Base-by-base conservation (phyloP, 176 grass and related monocot genomes). In the Eragrostis nindensis region DNA sequence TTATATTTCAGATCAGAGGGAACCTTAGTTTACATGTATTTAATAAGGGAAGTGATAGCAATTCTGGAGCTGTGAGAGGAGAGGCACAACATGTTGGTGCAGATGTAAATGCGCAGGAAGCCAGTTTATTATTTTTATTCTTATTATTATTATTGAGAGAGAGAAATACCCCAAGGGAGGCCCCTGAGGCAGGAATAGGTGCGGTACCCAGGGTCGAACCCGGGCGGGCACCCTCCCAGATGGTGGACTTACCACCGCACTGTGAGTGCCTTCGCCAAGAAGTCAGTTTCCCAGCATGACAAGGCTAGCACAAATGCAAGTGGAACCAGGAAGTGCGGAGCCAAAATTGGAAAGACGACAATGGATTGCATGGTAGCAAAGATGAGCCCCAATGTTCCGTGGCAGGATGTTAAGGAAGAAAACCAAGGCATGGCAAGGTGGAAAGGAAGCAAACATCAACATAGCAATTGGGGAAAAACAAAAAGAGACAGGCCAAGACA, bases 271-370 rank as follows among this genome's bases (percentile, higher is more conserved):
- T n/a, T n/a, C n/a, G n/a, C n/a, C n/a, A n/a, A n/a, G n/a, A n/a
- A n/a, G n/a, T n/a, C n/a, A n/a, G n/a, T 85, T 72, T 5, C 17
- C 66, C 45, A 78, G 59, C 75, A 77, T 63, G 57, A 13, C 14
- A 38, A 63, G 41, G 41, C 16, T 77, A 77, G 8, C 18, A 76
- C 18, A 61, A 62, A 45, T 46, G 26, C 5, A 29, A 36, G 27
- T 62, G 41, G 14, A 62, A 44, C 17, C 25, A 56, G 40, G 26
- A 13, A 1, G 27, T 36, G 60, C 9, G 7, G 11, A 66, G 21
- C 75, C 26, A 49, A 78, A 77, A 49, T 45, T 63, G 25, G 18
- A 9, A 77, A 48, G 21, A 62, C n/a, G 10, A 30, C 27, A 57
- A 66, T 50, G 17, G 18, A 56, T 39, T 6, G 19, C 21, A 74